These are phyloP conservation scores for Colletotrichum limetticola DNA, from an alignment of 2,329 filamentous ascomycete species.

Conservation along the genomic window DNA sequence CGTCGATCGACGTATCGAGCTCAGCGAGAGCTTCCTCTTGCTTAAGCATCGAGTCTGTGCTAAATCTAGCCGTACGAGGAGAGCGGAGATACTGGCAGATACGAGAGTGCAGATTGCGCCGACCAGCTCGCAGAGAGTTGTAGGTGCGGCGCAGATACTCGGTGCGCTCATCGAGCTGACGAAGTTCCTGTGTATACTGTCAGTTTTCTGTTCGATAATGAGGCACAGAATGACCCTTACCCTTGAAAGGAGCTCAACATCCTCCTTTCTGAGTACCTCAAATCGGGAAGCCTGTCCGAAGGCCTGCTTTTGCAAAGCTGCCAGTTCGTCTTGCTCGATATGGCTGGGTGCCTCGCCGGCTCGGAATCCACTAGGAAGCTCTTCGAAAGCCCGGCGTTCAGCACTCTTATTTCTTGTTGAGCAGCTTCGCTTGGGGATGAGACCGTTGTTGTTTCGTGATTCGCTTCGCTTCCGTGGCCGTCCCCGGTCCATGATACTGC, in stretches of 20 bases:
- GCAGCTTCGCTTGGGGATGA: constrained; percentile 48
- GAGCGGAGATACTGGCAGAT: constrained; percentile 83
- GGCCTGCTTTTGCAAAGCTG: constrained; percentile 67
- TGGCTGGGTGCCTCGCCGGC: constrained; percentile 62
- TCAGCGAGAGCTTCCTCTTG: constrained; percentile 84
- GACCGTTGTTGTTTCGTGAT: constrained; percentile 49
- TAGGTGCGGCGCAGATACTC: constrained; percentile 84
- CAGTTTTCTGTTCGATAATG: constrained; percentile 1
- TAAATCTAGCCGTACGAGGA: constrained; percentile 76
- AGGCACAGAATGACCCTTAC: constrained; percentile 48
- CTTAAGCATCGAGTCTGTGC: constrained; percentile 78
- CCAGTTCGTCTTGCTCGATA: constrained; percentile 60
- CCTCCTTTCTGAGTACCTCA: constrained; percentile 70
- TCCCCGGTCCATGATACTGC: constrained; percentile 69
- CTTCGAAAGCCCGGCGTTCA: constrained; percentile 68
- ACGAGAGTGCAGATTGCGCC: constrained; percentile 79
- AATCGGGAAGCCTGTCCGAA: constrained; percentile 71
- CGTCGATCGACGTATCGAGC: constrained; percentile 81
- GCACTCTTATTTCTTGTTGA: constrained; percentile 51
- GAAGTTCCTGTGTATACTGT: constrained; percentile 68
- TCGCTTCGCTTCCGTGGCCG: constrained; percentile 67
- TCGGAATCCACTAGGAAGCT: constrained; percentile 68
- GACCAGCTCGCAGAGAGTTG: constrained; percentile 77
- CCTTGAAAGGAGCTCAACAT: constrained; percentile 74
- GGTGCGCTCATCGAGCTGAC: constrained; percentile 79